These are phyloP conservation scores for Ophiostoma sp. DNA, from an alignment of 2,329 filamentous ascomycete species.

Conservation along the genomic window DNA sequence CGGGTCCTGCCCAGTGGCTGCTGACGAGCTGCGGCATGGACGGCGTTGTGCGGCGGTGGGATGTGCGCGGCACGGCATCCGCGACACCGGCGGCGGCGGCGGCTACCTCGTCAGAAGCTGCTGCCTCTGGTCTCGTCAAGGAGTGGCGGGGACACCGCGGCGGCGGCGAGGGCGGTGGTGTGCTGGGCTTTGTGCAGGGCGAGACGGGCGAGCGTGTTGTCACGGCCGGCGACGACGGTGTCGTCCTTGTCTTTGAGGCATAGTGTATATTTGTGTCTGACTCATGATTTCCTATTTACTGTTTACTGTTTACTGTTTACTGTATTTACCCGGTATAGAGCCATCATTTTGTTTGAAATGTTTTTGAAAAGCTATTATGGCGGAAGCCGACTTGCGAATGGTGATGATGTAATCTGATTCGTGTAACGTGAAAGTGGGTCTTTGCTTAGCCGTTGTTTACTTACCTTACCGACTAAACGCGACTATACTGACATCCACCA, in stretches of 20 bases:
- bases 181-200: conserved; percentile 85
- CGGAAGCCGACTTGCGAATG: not conserved
- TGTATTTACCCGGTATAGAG: not conserved
- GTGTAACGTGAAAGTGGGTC: not conserved
- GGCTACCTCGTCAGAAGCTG: not conserved
- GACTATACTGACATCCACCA: not conserved
- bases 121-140: conserved; percentile 57
- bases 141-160: conserved; percentile 91
- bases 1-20: conserved; percentile 47
- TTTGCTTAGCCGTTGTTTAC: not conserved
- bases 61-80: conserved; percentile 52
- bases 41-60: conserved; percentile 85
- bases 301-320: not conserved
- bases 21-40: conserved; percentile 89
- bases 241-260: conserved; percentile 63
- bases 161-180: conserved; percentile 78
- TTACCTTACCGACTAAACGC: not conserved
- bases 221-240: conserved; percentile 83
- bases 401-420: not conserved
- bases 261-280: conserved; percentile 28
- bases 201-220: conserved; percentile 68
- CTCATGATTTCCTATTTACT: not conserved
- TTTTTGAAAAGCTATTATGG: not conserved
- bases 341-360: not conserved
- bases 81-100: conserved; percentile 13